Conservation (phyloP, 2,329 filamentous ascomycete genomes). For the Botrytis paeoniae region DNA sequence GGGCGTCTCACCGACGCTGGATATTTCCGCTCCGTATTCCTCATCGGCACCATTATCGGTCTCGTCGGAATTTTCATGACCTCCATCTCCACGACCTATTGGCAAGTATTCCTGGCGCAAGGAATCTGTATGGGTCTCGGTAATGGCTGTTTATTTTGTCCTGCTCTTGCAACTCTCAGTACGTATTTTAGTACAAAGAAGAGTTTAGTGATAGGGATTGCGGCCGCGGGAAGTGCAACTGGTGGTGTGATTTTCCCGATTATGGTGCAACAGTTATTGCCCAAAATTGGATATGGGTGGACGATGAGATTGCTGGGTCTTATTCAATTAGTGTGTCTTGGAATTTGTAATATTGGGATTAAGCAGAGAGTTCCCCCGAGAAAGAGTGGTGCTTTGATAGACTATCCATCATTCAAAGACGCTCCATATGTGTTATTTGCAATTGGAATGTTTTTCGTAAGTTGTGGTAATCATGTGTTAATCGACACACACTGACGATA, state of each 20-base stretch:
- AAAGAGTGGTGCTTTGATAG: constrained; percentile 44
- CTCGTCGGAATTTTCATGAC: constrained; percentile 43
- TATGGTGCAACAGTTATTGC: constrained; percentile 44
- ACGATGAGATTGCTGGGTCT: constrained; percentile 48
- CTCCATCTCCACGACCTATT: constrained; percentile 42
- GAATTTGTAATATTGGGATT: constrained; percentile 41
- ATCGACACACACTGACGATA: background rate
- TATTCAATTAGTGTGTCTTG: constrained; percentile 41
- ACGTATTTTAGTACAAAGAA: constrained; percentile 44
- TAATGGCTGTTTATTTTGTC: constrained; percentile 43
- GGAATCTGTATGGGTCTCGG: constrained; percentile 44
- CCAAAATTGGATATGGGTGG: constrained; percentile 45
- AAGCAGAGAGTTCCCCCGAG: constrained; percentile 43
- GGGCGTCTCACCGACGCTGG: constrained; percentile 43
- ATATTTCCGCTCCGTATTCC: constrained; percentile 37
- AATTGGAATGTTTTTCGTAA: constrained; percentile 41
- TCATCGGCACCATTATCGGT: constrained; percentile 35
- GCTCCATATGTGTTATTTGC: constrained; percentile 46
- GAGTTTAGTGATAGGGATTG: constrained; percentile 41
- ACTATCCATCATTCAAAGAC: constrained; percentile 46
- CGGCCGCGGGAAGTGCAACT: constrained; percentile 40
- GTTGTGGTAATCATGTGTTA: constrained; percentile 20
- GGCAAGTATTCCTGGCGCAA: constrained; percentile 46
- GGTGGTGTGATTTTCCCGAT: constrained; percentile 46
- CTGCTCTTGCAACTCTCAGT: constrained; percentile 40